These are phyloP conservation scores for barley (Hordeum vulgare) DNA, from an alignment of 176 grass and related monocot genomes.

Conservation along the genomic window MorexV3_pseudomolecules_assembly NC_058519.1:649416449-649416948, in stretches of 20 bases:
- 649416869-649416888: neutral
- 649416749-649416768: neutral
- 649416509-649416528: neutral
- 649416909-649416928: neutral
- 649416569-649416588: neutral
- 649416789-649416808: neutral
- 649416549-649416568: neutral
- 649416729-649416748: neutral
- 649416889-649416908: neutral
- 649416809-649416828: neutral
- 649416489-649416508: neutral
- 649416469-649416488: neutral
- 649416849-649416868: neutral
- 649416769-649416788: neutral
- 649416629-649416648: neutral
- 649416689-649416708: conserved; percentile 9
- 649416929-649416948: neutral
- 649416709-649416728: neutral
- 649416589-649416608: conserved; percentile 33
- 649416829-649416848: neutral
- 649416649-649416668: conserved; percentile 57
- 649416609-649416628: neutral
- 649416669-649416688: conserved; percentile 14
- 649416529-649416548: conserved; percentile 19
- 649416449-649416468: neutral